Conservation (phyloP, 768 basidiomycete genomes). For the Mycena polygramma region DNA sequence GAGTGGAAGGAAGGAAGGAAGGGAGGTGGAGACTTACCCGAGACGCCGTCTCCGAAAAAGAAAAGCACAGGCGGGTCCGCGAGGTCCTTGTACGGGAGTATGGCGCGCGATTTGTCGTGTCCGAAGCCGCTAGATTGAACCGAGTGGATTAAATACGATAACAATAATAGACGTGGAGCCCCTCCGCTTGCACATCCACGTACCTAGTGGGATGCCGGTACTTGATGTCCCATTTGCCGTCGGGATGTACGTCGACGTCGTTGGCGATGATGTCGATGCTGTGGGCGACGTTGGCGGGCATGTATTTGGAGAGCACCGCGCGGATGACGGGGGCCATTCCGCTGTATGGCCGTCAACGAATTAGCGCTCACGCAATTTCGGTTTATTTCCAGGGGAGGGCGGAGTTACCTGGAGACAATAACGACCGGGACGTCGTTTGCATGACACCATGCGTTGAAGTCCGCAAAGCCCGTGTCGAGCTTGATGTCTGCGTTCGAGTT, state of each 20-base stretch:
- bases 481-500: conserved; percentile 73
- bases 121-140: conserved; percentile 75
- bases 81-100: conserved; percentile 88
- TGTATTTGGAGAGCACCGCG: conserved; percentile 86
- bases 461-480: conserved; percentile 90
- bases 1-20: neutral
- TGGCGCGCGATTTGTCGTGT: conserved; percentile 97
- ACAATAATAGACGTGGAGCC: too few relatives aligned
- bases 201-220: conserved; percentile 92
- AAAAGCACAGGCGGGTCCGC: conserved; percentile 83
- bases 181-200: too few relatives aligned
- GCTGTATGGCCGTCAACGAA: conserved; percentile 52
- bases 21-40: conserved; percentile 65
- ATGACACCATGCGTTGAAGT: conserved; percentile 90
- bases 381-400: too few relatives aligned
- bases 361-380: too few relatives aligned
- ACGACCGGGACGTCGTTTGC: conserved; percentile 86
- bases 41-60: conserved; percentile 99
- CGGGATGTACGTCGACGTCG: conserved; percentile 75
- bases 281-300: conserved; percentile 78
- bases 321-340: conserved; percentile 97
- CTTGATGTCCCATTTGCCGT: conserved; percentile 84
- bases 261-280: conserved; percentile 96
- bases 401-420: conserved; percentile 86
- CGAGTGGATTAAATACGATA: neutral